phyloP scores from a whole-genome alignment of 176 grass and related monocot genomes.

The Bromus sterilis region DNA sequence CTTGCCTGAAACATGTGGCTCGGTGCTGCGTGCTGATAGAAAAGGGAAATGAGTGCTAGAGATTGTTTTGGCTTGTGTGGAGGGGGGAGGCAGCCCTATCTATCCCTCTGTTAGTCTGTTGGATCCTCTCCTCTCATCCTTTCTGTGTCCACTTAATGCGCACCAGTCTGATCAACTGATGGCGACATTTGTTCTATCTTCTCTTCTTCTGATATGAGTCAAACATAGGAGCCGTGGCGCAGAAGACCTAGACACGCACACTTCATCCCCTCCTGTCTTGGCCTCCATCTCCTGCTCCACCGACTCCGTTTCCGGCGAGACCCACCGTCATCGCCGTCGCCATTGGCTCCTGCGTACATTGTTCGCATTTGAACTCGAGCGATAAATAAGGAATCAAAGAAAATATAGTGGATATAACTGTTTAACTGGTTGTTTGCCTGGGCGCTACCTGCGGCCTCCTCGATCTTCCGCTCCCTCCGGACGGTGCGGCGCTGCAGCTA shows the following conservation, averaged over 20 bases:
- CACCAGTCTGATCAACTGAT: slow-evolving; percentile 21
- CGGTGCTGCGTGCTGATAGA: slow-evolving; percentile 9
- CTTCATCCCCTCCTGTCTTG: slow-evolving; percentile 9
- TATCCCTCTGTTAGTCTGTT: slow-evolving; percentile 35
- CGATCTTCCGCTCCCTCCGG: slow-evolving; percentile 36
- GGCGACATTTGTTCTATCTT: background rate
- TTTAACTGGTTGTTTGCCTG: background rate
- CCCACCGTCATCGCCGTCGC: slow-evolving; percentile 33
- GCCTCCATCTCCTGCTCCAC: slow-evolving; percentile 22
- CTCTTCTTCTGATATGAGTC: background rate
- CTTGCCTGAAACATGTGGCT: slow-evolving; percentile 22
- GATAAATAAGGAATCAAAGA: no score
- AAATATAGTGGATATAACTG: background rate
- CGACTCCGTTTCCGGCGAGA: slow-evolving; percentile 10
- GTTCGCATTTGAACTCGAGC: background rate
- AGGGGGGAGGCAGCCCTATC: slow-evolving; percentile 29
- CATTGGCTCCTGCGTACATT: slow-evolving; percentile 25
- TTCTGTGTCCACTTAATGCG: background rate
- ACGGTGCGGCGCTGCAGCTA: slow-evolving; percentile 34
- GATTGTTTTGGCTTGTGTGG: slow-evolving; percentile 35
- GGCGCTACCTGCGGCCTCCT: slow-evolving; percentile 16
- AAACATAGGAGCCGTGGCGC: background rate
- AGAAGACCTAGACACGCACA: no score
- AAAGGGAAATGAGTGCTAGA: background rate
- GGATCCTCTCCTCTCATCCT: slow-evolving; percentile 14